Evolutionary conservation across 1,284 basidiomycete species (phyloP).

Genomic region (Microbotryum saponariae): DNA sequence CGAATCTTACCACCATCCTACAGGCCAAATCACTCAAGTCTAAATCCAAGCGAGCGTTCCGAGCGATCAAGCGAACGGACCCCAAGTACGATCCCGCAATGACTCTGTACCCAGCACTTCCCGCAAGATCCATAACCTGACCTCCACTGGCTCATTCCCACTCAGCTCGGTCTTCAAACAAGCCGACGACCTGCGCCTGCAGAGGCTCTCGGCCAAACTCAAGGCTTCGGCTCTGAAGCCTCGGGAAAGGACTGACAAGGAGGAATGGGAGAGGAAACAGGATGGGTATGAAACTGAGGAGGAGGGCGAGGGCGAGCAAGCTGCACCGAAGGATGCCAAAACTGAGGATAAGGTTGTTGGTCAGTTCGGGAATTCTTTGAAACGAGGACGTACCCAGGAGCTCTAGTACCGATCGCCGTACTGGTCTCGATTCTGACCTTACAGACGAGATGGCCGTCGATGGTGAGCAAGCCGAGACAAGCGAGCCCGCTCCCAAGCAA

Average conservation of each 20-base stretch:
- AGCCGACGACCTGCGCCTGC: constrained; percentile 70
- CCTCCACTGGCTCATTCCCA: not conserved
- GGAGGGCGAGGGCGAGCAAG: constrained; percentile 39
- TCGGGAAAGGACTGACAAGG: constrained; percentile 41
- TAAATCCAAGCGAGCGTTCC: constrained; percentile 75
- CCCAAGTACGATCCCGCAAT: constrained; percentile 55
- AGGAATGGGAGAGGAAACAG: constrained; percentile 39
- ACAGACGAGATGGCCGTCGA: constrained; percentile 2
- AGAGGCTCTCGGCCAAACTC: constrained; percentile 67
- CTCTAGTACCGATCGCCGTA: not conserved
- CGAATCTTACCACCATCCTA: constrained; percentile 20
- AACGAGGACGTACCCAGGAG: not conserved
- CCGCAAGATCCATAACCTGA: not conserved
- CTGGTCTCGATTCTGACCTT: not conserved
- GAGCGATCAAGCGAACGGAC: constrained; percentile 73
- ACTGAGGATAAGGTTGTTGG: constrained; percentile 38
- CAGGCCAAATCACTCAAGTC: constrained; percentile 89
- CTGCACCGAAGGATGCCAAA: no score
- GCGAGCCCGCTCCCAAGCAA: not conserved
- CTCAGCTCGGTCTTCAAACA: constrained; percentile 48
- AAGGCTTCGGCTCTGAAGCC: constrained; percentile 37
- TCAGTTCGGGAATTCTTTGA: no score
- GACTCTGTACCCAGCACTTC: not conserved
- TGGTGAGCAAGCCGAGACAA: not conserved
- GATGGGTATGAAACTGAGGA: constrained; percentile 43